Evolutionary conservation across 306 rosid genomes (phyloP).

Genomic region (Medicago arabica): DNA sequence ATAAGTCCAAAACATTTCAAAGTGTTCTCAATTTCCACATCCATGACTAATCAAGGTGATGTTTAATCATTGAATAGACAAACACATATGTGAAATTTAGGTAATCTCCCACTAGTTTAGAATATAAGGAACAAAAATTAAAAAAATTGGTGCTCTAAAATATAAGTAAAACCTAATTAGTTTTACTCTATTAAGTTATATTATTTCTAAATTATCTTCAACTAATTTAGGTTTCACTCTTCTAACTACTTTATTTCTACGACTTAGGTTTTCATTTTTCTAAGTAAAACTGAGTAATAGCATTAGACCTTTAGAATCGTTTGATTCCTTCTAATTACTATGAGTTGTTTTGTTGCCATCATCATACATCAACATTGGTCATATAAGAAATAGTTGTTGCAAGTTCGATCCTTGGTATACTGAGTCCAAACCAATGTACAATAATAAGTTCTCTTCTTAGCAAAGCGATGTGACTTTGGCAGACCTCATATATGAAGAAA

Average conservation of each 20-base stretch:
- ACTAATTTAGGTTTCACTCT: background rate
- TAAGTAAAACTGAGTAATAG: background rate
- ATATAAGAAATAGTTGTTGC: no score
- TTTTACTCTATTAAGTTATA: background rate
- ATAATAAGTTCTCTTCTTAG: slow-evolving; percentile 39
- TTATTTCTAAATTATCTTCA: background rate
- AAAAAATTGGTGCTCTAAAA: background rate
- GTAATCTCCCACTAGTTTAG: slow-evolving; percentile 33
- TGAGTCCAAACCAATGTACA: slow-evolving; percentile 1
- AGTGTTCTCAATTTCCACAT: slow-evolving; percentile 43
- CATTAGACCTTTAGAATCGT: slow-evolving; percentile 17
- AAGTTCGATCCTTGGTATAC: no score
- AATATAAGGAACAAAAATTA: background rate
- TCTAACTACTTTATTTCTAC: background rate
- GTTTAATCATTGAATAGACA: slow-evolving; percentile 52
- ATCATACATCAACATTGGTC: no score
- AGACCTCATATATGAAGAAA: slow-evolving; percentile 38
- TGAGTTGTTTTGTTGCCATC: slow-evolving; percentile 35
- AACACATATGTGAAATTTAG: slow-evolving; percentile 37
- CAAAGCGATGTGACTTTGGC: slow-evolving; percentile 46
- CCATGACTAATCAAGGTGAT: slow-evolving; percentile 45
- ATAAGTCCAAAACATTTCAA: slow-evolving; percentile 46
- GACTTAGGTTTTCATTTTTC: background rate
- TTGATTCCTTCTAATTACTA: slow-evolving; percentile 24
- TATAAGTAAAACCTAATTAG: background rate